These are phyloP conservation scores for Solanum chiquidenum DNA, from an alignment of 257 asterid species.

Conservation along the genomic window DNA sequence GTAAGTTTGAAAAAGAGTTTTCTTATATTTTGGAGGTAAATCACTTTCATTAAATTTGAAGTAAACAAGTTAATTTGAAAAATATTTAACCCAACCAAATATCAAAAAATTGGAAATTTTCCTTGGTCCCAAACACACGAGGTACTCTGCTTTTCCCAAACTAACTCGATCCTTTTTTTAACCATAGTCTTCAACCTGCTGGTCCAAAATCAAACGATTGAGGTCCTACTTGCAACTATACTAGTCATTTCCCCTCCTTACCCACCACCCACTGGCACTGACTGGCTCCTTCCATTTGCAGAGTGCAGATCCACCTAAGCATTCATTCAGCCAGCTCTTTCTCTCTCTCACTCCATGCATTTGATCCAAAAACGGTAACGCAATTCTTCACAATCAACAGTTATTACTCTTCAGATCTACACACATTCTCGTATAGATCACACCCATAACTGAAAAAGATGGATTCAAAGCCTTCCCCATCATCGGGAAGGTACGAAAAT, in stretches of 20 bases:
- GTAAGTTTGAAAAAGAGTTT: not conserved
- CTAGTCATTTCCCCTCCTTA: not conserved
- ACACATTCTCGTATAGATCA: not conserved
- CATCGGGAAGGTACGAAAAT: conserved; percentile 60
- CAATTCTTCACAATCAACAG: not conserved
- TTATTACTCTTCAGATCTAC: not conserved
- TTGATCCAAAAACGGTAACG: not conserved
- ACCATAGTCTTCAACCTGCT: not conserved
- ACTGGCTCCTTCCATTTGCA: not conserved
- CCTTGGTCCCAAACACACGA: too few relatives aligned
- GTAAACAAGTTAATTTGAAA: too few relatives aligned
- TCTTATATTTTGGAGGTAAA: not conserved
- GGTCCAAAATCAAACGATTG: not conserved
- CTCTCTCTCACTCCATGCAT: not conserved
- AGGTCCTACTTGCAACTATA: not conserved
- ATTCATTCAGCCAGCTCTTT: not conserved
- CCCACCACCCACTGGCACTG: not conserved
- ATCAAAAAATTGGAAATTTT: too few relatives aligned
- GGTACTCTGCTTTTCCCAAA: not conserved
- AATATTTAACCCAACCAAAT: not conserved
- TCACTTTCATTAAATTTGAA: not conserved
- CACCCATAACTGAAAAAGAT: conserved; percentile 12
- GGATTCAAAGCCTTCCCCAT: conserved; percentile 76
- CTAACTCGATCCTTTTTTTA: not conserved
- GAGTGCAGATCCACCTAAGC: not conserved